Percentiles rank a stretch among this genome's conserved stretches.
Evolutionary conservation across 1,284 basidiomycete species (phyloP).

Genomic region (Rhodotorula sp.): DNA sequence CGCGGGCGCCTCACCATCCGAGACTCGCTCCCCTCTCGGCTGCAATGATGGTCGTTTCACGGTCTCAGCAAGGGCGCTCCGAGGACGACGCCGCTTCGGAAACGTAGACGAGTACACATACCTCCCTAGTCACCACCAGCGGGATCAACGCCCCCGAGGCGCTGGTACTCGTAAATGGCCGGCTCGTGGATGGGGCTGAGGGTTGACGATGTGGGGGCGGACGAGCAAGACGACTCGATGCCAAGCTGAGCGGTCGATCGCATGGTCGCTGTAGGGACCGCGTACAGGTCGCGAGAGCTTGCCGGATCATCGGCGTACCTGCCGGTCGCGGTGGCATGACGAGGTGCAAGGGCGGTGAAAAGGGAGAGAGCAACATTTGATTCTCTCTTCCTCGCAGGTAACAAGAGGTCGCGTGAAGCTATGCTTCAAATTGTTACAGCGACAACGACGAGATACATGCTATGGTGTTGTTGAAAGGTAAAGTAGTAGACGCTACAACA

Average conservation of each 20-base stretch:
- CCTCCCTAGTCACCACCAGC: constrained; percentile 90
- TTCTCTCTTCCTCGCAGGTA: not conserved
- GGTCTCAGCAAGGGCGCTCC: not conserved
- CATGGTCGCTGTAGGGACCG: not conserved
- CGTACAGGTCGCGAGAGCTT: not conserved
- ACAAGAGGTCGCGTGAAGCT: not conserved
- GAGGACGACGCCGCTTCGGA: constrained; percentile 6
- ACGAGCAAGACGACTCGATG: not conserved
- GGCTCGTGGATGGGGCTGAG: not conserved
- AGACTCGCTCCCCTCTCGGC: constrained; percentile 88
- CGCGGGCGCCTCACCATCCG: constrained; percentile 57
- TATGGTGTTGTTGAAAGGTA: too few species aligned
- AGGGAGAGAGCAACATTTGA: not conserved
- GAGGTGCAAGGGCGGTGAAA: not conserved
- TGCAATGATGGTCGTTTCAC: constrained; percentile 49
- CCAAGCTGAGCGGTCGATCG: not conserved
- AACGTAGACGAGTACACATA: constrained; percentile 48
- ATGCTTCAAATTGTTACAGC: not conserved
- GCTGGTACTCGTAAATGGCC: not conserved
- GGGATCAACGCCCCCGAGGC: constrained; percentile 62
- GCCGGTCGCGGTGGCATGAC: not conserved
- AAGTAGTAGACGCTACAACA: not conserved
- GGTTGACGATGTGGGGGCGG: not conserved
- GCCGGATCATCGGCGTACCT: too few species aligned
- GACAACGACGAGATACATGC: not conserved